Evolutionary conservation across 805 yeast species (phyloP).

Genomic region (Scheffersomyces stipitis): DNA sequence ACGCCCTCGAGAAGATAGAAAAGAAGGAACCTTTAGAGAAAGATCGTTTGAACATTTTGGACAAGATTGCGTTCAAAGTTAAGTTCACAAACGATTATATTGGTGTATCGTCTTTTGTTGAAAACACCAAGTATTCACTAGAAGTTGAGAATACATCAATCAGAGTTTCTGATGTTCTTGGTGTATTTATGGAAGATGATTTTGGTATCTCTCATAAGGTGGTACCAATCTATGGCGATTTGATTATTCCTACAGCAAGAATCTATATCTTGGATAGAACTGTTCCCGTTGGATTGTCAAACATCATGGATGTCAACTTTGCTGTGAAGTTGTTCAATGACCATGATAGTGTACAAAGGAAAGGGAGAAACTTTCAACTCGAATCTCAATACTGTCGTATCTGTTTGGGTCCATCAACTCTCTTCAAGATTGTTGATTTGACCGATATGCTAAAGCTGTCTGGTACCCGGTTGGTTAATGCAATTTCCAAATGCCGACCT

Average conservation of each 20-base stretch:
- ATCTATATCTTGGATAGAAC: constrained; percentile 38
- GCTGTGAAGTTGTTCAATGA: constrained; percentile 44
- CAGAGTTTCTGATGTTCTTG: constrained; percentile 22
- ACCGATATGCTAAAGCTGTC: constrained; percentile 21
- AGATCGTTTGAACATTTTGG: constrained; percentile 1
- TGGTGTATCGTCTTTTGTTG: constrained; percentile 33
- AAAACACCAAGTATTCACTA: constrained; percentile 31
- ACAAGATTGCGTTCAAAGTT: constrained; percentile 20
- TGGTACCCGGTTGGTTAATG: not conserved
- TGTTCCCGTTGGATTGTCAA: constrained; percentile 43
- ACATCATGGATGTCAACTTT: constrained; percentile 44
- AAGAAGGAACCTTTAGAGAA: not conserved
- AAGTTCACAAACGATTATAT: constrained; percentile 32
- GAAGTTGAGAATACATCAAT: constrained; percentile 33
- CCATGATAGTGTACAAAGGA: constrained; percentile 16
- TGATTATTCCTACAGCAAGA: constrained; percentile 42
- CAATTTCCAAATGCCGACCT: not conserved
- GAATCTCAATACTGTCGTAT: constrained; percentile 60
- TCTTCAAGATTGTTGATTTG: constrained; percentile 39
- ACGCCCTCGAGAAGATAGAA: not conserved
- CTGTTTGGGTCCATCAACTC: constrained; percentile 52
- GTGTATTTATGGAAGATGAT: constrained; percentile 4
- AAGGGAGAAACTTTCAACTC: constrained; percentile 50
- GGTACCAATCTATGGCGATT: constrained; percentile 37
- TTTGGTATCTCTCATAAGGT: constrained; percentile 1